phyloP scores from a whole-genome alignment of 192 early-diverging fungal genomes.

The Coemansia sp. region DNA sequence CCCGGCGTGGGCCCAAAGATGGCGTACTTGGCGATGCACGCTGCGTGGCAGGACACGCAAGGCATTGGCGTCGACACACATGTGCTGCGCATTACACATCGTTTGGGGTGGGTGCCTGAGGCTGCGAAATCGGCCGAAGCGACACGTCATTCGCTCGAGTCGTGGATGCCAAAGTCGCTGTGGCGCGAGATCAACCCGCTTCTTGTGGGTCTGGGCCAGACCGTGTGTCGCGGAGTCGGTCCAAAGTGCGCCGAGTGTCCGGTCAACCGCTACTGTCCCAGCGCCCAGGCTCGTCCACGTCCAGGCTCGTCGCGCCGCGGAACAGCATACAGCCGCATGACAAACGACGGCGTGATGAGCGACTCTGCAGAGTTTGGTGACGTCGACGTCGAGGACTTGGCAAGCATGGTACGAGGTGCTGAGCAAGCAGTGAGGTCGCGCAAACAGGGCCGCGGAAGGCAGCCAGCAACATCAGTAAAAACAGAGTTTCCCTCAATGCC shows the following conservation, averaged over 20 bases:
- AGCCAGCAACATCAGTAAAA: background rate
- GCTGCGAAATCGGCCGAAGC: constrained; percentile 75
- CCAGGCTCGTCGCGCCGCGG: constrained; percentile 8
- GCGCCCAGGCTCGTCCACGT: constrained; percentile 15
- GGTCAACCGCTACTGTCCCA: constrained; percentile 68
- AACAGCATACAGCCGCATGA: constrained; percentile 7
- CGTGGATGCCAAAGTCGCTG: constrained; percentile 78
- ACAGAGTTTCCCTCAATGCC: constrained; percentile 35
- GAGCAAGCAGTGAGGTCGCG: constrained; percentile 50
- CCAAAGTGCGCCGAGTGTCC: constrained; percentile 84
- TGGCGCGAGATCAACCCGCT: constrained; percentile 89
- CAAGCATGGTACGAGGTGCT: constrained; percentile 48
- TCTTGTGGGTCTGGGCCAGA: constrained; percentile 92
- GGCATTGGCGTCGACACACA: constrained; percentile 98
- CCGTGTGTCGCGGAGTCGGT: constrained; percentile 66
- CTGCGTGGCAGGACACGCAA: constrained; percentile 78
- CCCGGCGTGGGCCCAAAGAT: constrained; percentile 97
- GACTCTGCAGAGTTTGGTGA: constrained; percentile 33
- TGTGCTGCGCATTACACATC: constrained; percentile 87
- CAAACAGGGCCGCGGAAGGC: constrained; percentile 37
- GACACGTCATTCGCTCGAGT: constrained; percentile 71
- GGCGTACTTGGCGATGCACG: constrained; percentile 80
- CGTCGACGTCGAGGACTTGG: constrained; percentile 49
- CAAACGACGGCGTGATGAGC: constrained; percentile 26
- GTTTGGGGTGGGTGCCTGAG: constrained; percentile 84